Evolutionary conservation across 108 stramenopile genomes (phyloP).

Genomic region (Phaeodactylum tricornutum): DNA sequence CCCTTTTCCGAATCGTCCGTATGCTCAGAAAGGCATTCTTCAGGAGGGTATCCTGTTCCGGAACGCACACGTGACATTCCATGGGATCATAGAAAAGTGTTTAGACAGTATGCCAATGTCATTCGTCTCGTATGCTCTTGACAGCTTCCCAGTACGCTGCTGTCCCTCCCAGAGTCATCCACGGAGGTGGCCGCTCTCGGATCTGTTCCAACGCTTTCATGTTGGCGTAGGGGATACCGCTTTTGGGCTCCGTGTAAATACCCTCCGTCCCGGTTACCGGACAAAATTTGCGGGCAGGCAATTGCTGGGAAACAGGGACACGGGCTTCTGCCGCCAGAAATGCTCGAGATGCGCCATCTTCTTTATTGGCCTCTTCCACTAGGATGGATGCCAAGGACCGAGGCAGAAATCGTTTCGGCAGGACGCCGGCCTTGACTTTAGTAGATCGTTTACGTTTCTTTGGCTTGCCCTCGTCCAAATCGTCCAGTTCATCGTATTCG

Average conservation of each 20-base stretch:
- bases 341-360: slow-evolving; percentile 49
- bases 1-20: too few relatives aligned
- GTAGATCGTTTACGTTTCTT: slow-evolving; percentile 12
- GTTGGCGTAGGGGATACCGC: slow-evolving; percentile 64
- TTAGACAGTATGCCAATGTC: too few relatives aligned
- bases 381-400: slow-evolving; percentile 68
- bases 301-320: background rate
- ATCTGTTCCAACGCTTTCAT: slow-evolving; percentile 76
- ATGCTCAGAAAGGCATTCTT: too few relatives aligned
- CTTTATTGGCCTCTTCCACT: slow-evolving; percentile 60
- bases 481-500: slow-evolving; percentile 71
- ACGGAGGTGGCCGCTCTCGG: slow-evolving; percentile 73
- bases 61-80: too few relatives aligned
- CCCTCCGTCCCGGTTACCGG: slow-evolving; percentile 73
- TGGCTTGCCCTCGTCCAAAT: slow-evolving; percentile 31
- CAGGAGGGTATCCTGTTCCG: too few relatives aligned
- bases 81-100: too few relatives aligned
- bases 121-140: slow-evolving; percentile 1
- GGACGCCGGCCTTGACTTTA: slow-evolving; percentile 8
- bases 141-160: slow-evolving; percentile 26
- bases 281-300: slow-evolving; percentile 65
- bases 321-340: slow-evolving; percentile 56
- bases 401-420: slow-evolving; percentile 69
- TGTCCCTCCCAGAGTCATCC: slow-evolving; percentile 48
- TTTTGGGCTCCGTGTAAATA: slow-evolving; percentile 69